Conservation (phyloP, 495 filamentous ascomycete genomes). For the Hypoxylon perforatum region DNA sequence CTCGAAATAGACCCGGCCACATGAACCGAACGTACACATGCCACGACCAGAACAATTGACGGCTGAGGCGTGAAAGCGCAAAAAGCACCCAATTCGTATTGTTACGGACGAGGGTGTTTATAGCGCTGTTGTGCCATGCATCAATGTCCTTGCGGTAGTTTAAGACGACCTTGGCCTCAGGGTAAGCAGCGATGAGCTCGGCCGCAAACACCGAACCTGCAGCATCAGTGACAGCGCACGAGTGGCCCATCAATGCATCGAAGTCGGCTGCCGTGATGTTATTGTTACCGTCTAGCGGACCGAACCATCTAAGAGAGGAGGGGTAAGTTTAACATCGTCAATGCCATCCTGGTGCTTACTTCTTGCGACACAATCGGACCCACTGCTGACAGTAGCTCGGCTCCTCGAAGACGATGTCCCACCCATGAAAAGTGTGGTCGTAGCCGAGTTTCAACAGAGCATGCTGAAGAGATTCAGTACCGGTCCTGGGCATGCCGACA, state of each 20-base stretch:
- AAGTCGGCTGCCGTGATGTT: conserved; percentile 69
- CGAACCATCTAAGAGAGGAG: conserved; percentile 11
- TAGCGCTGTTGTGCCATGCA: conserved; percentile 44
- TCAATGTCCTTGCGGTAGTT: too few relatives aligned
- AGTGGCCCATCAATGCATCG: conserved; percentile 69
- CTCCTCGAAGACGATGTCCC: conserved; percentile 70
- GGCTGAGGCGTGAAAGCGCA: conserved; percentile 12
- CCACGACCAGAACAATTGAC: conserved; percentile 26
- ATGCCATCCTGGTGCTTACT: conserved; percentile 18
- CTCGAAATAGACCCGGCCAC: conserved; percentile 31
- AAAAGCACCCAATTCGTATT: conserved; percentile 4
- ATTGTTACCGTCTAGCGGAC: background rate
- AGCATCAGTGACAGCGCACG: conserved; percentile 70
- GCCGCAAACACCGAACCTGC: conserved; percentile 69
- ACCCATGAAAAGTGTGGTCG: conserved; percentile 73
- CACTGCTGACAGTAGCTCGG: conserved; percentile 68
- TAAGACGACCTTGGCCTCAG: conserved; percentile 72
- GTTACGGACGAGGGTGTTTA: background rate
- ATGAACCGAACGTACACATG: conserved; percentile 21
- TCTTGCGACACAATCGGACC: conserved; percentile 39
- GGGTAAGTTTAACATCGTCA: background rate
- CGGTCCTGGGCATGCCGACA: conserved; percentile 71
- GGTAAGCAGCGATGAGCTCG: conserved; percentile 73
- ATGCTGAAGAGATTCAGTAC: too few relatives aligned
- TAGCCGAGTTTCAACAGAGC: conserved; percentile 71